Percentiles rank a stretch among this genome's conserved stretches.
These are phyloP conservation scores for Meripilus lineatus DNA, from an alignment of 1,284 basidiomycete species.

Conservation along the genomic window DNA sequence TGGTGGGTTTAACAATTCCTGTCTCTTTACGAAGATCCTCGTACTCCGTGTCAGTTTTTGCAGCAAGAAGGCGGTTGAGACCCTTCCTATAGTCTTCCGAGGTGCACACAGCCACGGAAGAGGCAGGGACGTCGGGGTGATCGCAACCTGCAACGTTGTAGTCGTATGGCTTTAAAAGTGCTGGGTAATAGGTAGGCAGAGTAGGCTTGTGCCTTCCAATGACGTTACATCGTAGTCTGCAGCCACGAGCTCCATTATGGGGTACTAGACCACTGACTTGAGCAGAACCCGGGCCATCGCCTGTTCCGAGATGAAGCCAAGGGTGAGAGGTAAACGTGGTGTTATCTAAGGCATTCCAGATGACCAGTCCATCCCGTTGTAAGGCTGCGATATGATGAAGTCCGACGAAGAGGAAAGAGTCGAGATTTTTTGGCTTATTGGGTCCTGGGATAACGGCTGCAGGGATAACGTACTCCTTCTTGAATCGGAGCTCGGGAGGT, in stretches of 20 bases:
- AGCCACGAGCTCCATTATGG: constrained; percentile 29
- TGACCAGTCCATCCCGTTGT: constrained; percentile 12
- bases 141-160: neutral
- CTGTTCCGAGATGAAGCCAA: constrained; percentile 16
- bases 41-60: constrained; percentile 9
- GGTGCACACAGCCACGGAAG: no score
- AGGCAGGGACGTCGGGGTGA: constrained; percentile 10
- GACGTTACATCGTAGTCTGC: constrained; percentile 28
- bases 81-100: constrained; percentile 2
- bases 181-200: constrained; percentile 28
- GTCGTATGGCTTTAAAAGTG: constrained; percentile 2
- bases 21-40: constrained; percentile 12
- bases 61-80: constrained; percentile 5
- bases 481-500: constrained; percentile 19
- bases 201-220: constrained; percentile 27
- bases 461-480: constrained; percentile 19
- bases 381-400: constrained; percentile 20
- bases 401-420: constrained; percentile 21
- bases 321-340: constrained; percentile 11
- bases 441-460: constrained; percentile 24
- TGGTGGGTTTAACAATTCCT: constrained; percentile 18
- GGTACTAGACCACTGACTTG: constrained; percentile 30
- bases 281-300: constrained; percentile 21
- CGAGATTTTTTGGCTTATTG: constrained; percentile 21
- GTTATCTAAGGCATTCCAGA: constrained; percentile 22